These are phyloP conservation scores for Corylus heterophylla DNA, from an alignment of 306 rosid genomes.

Conservation along the genomic window DNA sequence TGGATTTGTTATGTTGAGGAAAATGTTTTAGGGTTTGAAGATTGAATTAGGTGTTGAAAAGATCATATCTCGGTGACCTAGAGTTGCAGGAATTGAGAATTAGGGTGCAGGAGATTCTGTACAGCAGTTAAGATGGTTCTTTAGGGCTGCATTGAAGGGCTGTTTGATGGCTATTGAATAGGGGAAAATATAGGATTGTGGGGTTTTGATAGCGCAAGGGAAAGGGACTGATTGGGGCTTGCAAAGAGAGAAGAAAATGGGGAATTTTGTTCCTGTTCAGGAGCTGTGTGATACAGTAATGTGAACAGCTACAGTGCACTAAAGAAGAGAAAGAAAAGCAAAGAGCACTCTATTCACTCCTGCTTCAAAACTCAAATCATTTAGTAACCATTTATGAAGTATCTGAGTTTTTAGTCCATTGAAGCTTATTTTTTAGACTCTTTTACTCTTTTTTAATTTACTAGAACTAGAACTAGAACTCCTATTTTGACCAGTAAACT, in stretches of 20 bases:
- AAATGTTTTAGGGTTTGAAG: background rate
- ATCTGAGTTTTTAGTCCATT: background rate
- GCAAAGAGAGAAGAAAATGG: background rate
- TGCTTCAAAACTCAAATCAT: background rate
- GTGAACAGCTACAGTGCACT: no score
- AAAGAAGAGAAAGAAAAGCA: background rate
- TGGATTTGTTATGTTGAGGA: background rate
- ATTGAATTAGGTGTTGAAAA: background rate
- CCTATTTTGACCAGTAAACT: background rate
- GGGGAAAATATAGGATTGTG: background rate
- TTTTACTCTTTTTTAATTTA: background rate
- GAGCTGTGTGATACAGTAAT: background rate
- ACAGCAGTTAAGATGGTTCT: background rate
- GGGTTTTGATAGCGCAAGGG: no score
- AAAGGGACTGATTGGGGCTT: background rate
- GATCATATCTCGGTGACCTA: background rate
- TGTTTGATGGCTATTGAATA: background rate
- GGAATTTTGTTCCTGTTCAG: background rate
- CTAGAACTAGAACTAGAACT: background rate
- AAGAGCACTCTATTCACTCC: background rate
- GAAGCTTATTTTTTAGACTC: background rate
- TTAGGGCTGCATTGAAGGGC: background rate
- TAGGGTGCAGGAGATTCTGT: background rate
- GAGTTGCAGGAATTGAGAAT: background rate
- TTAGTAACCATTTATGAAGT: background rate